Evolutionary conservation across 2,329 filamentous ascomycete species (phyloP).

Genomic region (Shiraia bambusicola): DNA sequence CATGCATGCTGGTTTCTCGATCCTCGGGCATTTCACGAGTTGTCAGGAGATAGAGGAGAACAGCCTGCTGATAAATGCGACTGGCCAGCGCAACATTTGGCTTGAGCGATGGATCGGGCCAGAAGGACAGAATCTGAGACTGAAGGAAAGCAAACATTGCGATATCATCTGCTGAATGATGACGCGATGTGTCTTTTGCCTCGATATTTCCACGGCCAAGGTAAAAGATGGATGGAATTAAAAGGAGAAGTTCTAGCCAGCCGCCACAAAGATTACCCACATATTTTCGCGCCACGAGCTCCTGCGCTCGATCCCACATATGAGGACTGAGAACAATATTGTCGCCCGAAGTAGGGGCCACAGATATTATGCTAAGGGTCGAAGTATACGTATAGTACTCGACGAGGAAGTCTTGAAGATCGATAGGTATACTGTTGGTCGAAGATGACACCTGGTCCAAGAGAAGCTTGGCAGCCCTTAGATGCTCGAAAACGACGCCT

Average conservation of each 20-base stretch:
- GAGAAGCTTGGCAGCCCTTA: not conserved
- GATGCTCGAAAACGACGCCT: conserved; percentile 1
- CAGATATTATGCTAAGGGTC: conserved; percentile 1
- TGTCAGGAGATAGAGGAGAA: not conserved
- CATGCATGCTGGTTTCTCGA: not conserved
- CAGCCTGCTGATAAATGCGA: not conserved
- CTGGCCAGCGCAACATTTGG: not conserved
- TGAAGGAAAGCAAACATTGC: not conserved
- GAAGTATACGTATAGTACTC: conserved; percentile 4
- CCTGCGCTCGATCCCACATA: not conserved
- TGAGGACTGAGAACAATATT: not conserved
- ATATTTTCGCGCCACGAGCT: not conserved
- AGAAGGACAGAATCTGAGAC: not conserved
- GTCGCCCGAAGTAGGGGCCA: not conserved
- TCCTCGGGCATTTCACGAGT: not conserved
- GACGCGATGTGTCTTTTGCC: not conserved
- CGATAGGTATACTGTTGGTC: not conserved
- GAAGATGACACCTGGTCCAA: not conserved
- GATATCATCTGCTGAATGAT: not conserved
- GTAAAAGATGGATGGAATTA: conserved; percentile 1
- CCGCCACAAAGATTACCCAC: conserved; percentile 1
- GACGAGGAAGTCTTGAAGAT: not conserved
- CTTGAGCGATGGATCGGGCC: not conserved
- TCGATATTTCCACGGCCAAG: not conserved
- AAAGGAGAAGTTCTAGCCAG: conserved; percentile 1